These are phyloP conservation scores for Clavispora phyllophila DNA, from an alignment of 805 yeast species.

Conservation along the genomic window DNA sequence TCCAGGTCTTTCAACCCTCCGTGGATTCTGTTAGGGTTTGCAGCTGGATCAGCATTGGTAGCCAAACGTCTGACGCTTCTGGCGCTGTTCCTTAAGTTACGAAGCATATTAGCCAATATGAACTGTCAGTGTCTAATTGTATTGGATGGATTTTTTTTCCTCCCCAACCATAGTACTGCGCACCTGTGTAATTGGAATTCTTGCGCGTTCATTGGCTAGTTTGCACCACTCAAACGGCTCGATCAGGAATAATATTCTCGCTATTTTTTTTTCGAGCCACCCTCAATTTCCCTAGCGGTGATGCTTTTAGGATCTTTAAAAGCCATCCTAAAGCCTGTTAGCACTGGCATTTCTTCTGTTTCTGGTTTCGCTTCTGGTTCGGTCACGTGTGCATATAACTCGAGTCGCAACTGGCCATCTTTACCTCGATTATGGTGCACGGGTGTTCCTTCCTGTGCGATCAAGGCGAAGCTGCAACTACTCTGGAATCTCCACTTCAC, in stretches of 20 bases:
- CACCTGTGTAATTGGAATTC: slow-evolving; percentile 13
- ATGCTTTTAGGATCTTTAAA: no score
- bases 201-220: slow-evolving; percentile 13
- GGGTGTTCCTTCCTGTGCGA: not conserved
- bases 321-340: no score
- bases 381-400: not conserved
- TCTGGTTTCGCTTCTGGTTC: not conserved
- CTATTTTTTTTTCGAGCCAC: no score
- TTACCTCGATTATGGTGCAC: not conserved
- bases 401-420: not conserved
- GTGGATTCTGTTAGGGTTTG: slow-evolving; percentile 48
- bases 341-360: no score
- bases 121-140: slow-evolving; percentile 1
- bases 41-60: slow-evolving; percentile 43
- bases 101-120: slow-evolving; percentile 26
- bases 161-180: not conserved
- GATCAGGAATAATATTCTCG: not conserved
- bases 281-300: no score
- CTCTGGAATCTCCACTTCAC: not conserved
- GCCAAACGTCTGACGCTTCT: slow-evolving; percentile 34
- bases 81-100: slow-evolving; percentile 25
- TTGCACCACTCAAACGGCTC: not conserved
- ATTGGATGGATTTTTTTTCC: slow-evolving; percentile 5
- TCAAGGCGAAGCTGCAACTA: not conserved
- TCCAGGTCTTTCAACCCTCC: slow-evolving; percentile 82